Evolutionary conservation across 2,329 filamentous ascomycete genomes (phyloP), one percentile per base, ranked within the genome.

Genomic region (Claviceps sp.): DNA sequence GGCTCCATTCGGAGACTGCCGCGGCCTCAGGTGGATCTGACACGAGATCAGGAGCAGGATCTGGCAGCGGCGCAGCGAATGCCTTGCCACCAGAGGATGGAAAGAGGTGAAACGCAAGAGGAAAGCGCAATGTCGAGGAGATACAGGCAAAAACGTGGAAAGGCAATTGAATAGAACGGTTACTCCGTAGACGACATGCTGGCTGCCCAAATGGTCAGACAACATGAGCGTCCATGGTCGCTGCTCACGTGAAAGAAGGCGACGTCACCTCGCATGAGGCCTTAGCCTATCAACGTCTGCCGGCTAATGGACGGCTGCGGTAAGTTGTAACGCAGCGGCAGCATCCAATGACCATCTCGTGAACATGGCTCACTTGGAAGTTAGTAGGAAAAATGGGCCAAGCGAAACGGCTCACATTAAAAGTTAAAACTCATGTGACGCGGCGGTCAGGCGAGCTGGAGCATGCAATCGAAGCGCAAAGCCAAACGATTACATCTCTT

Each of bases 1-100:
- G 52, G 52, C 50, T 50, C 52, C 52, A 54, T 46, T 47, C 52
- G 52, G 52, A 52, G 41, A 34, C 52, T 54, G 44, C 50, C 50
- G 49, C 52, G 49, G 41, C 41, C 34, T 3, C 7, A 16, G 38
- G 52, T 51, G 52, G 52, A 51, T 47, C 48, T 34, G 24, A 48
- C 48, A 40, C 43, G 48, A 43, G 48, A 41, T 37, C 8, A 24
- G 24, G 43, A 40, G 42, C 43, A 47, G 37, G 44, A 48, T 48
- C 41, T 46, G 37, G 43, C 45, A 40, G 26, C 46, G 24, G 26
- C 24, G 44, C 37, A 22, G 30, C 14, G 9, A 14, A 45, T 45
- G 7, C 20, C n/a, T 41, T 37, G 48, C 48, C 43, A 37, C 41
- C 47, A 43, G 42, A 16, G 14, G 8, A 30, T 42, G n/a, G 43